Evolutionary conservation across 2,329 filamentous ascomycete genomes (phyloP).

Genomic region (Colletotrichum tanaceti): DNA sequence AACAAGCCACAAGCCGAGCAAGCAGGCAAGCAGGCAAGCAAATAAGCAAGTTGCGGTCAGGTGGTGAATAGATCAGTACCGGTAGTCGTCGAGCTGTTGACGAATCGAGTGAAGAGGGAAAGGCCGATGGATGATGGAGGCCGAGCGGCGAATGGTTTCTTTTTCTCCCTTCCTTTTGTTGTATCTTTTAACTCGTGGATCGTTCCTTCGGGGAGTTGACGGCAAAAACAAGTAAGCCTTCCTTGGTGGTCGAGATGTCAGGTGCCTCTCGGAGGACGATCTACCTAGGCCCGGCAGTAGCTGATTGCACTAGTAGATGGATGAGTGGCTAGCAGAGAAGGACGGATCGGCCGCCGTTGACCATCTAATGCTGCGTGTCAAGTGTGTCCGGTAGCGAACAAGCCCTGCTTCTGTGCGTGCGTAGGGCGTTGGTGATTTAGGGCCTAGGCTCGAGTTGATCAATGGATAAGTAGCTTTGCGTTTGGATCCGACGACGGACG

Average conservation of each 20-base stretch:
- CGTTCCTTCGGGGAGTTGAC: conserved; percentile 25
- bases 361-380: not conserved
- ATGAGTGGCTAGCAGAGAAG: conserved; percentile 18
- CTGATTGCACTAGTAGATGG: conserved; percentile 4
- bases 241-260: conserved; percentile 24
- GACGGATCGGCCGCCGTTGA: conserved; percentile 28
- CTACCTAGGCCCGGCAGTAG: conserved; percentile 28
- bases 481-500: not conserved
- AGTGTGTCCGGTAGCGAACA: not conserved
- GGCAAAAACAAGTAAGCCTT: conserved; percentile 6
- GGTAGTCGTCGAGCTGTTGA: not conserved
- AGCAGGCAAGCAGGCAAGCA: not conserved
- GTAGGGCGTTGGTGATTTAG: not conserved
- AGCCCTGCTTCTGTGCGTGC: conserved; percentile 14
- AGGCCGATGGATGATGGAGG: not conserved
- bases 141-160: not conserved
- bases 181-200: not conserved
- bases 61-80: not conserved
- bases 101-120: conserved; percentile 28
- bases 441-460: conserved; percentile 19
- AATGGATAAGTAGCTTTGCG: conserved; percentile 11
- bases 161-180: not conserved
- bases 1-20: not conserved
- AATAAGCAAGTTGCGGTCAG: conserved; percentile 20
- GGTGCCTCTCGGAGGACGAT: conserved; percentile 27